Conservation (phyloP, 306 rosid genomes). For the Gillenia trifoliata region DNA sequence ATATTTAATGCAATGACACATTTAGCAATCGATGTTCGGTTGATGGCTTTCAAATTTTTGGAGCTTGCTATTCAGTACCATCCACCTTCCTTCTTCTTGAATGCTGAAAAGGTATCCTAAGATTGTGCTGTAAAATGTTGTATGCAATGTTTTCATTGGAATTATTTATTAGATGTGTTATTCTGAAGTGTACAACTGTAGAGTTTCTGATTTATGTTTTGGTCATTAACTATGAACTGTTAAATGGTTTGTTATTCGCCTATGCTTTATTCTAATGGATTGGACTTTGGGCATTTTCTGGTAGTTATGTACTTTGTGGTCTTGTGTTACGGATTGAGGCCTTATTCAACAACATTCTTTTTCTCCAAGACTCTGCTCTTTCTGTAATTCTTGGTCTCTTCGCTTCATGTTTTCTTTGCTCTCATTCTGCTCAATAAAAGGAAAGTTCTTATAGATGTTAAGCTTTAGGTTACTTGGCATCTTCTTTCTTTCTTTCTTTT, state of each 20-base stretch:
- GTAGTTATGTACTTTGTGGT: neutral
- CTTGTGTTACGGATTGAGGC: neutral
- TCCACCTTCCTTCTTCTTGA: conserved; percentile 58
- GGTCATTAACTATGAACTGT: conserved; percentile 2
- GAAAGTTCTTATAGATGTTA: neutral
- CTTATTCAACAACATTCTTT: neutral
- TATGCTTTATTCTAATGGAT: neutral
- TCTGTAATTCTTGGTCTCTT: neutral
- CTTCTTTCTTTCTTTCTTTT: neutral
- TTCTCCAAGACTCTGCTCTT: neutral
- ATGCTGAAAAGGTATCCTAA: conserved; percentile 71
- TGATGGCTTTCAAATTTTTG: conserved; percentile 76
- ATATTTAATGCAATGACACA: conserved; percentile 84
- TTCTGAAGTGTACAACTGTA: neutral
- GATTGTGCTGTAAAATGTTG: conserved; percentile 3
- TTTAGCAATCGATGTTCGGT: conserved; percentile 64
- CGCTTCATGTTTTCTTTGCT: neutral
- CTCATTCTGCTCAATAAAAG: neutral
- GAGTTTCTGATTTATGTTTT: conserved; percentile 6
- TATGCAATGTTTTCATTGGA: neutral
- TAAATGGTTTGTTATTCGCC: neutral
- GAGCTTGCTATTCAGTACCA: conserved; percentile 64
- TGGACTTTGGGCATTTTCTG: neutral
- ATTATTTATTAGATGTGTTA: neutral
- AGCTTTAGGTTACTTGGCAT: neutral